Percentiles rank a stretch among this genome's conserved stretches.
These are phyloP conservation scores for Phyllosticta paracitricarpa DNA, from an alignment of 2,329 filamentous ascomycete genomes.

Conservation along the genomic window DNA sequence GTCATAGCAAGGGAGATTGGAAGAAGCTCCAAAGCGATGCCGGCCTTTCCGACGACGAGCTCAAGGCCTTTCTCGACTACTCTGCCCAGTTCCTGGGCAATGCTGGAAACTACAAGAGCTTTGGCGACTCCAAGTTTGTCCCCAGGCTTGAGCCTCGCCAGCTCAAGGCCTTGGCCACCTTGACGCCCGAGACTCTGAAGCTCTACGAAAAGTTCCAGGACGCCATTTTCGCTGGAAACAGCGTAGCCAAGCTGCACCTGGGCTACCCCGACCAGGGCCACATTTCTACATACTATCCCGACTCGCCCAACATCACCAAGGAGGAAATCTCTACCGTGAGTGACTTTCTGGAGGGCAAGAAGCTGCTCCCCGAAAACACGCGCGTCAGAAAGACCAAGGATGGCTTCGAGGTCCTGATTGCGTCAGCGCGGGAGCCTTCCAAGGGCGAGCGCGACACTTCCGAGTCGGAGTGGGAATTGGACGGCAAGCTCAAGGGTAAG, in stretches of 20 bases:
- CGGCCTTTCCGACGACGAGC: slow-evolving; percentile 29
- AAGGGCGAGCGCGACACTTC: slow-evolving; percentile 32
- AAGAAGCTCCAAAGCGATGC: slow-evolving; percentile 33
- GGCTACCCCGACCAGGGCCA: slow-evolving; percentile 41
- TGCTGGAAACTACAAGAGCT: slow-evolving; percentile 44
- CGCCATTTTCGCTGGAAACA: slow-evolving; percentile 34
- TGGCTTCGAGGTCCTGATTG: slow-evolving; percentile 40
- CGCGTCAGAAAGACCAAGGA: slow-evolving; percentile 35
- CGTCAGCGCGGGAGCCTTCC: slow-evolving; percentile 34
- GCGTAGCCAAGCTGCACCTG: slow-evolving; percentile 35
- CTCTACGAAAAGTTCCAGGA: slow-evolving; percentile 36
- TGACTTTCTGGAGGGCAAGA: slow-evolving; percentile 36
- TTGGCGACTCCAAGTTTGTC: slow-evolving; percentile 42
- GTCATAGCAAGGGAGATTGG: slow-evolving; percentile 40
- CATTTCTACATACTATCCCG: slow-evolving; percentile 41
- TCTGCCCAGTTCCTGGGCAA: slow-evolving; percentile 43
- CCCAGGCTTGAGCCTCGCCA: slow-evolving; percentile 35
- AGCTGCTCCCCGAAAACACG: slow-evolving; percentile 41
- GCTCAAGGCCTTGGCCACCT: slow-evolving; percentile 35
- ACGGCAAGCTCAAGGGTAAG: slow-evolving; percentile 33
- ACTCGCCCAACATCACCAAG: slow-evolving; percentile 37
- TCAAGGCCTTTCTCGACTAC: slow-evolving; percentile 29
- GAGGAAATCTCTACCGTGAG: slow-evolving; percentile 38
- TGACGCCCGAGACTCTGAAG: slow-evolving; percentile 28
- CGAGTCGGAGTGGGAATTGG: slow-evolving; percentile 36